phyloP scores from a whole-genome alignment of 257 asterid species.

The Plantago ovata region DNA sequence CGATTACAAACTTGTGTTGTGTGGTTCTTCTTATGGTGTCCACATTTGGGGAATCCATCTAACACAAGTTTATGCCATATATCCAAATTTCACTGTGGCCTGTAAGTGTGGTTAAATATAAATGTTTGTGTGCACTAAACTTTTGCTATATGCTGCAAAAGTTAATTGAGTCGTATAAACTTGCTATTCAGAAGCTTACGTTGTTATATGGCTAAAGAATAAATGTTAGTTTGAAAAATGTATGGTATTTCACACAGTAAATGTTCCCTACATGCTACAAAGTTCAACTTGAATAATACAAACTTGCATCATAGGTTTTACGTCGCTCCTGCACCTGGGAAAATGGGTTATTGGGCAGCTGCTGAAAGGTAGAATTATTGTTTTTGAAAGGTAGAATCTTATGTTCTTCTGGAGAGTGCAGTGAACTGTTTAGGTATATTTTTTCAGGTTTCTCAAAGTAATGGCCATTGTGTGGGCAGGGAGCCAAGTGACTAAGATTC shows the following conservation, averaged over 20 bases:
- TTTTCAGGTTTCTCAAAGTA: conserved; percentile 79
- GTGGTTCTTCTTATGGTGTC: no score
- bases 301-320: conserved; percentile 53
- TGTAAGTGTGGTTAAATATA: no score
- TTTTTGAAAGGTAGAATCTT: conserved; percentile 1
- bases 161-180: conserved; percentile 13
- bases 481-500: conserved; percentile 89
- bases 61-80: no score
- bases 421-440: neutral
- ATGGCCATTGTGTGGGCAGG: conserved; percentile 99
- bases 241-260: no score
- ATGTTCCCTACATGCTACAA: no score
- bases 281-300: conserved; percentile 4
- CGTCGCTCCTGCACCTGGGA: conserved; percentile 79
- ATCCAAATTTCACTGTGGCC: no score
- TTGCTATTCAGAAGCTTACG: neutral
- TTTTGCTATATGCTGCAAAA: neutral
- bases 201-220: no score
- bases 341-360: conserved; percentile 80
- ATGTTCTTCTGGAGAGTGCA: conserved; percentile 9
- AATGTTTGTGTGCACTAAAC: neutral
- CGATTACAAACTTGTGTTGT: no score
- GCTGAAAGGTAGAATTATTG: conserved; percentile 50
- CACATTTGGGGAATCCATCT: no score
- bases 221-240: no score